Base-by-base conservation (phyloP, 116 monocot species). In the Papilionanthe hybrid region DNA sequence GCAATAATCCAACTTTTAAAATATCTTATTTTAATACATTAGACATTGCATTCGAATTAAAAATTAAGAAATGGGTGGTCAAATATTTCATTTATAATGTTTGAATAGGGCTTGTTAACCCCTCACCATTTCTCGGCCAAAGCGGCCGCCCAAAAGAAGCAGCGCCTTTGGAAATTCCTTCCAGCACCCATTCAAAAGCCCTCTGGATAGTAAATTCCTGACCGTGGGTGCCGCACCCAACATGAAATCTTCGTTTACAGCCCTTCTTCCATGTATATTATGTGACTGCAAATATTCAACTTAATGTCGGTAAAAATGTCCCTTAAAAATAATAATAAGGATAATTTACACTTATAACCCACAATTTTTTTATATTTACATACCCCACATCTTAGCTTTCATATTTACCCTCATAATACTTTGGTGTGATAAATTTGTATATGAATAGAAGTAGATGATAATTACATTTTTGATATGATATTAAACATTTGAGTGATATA, bases 151-250 rank as follows among this genome's bases (percentile, higher is more conserved):
- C 50, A 41, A 91, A 87, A 4, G 81, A 78, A 22, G 90, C 84
- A 10, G 91, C 89, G 8, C 88, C 86, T 0, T 82, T 42, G 0
- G 94, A 89, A 0, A 94, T 80, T 30, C 72, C 90, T 11, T 91
- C 85, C 89, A 94, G 89, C 74, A 94, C 94, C 83, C 82, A 75
- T 60, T 94, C 94, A 65, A 81, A n/a, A 71, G 4, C 94, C 91
- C 68, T 84, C 83, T 5, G 94, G 94, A 42, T 91, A 91, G 82
- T 91, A 94, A 9, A 94, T 94, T 37, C 94, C 94, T 6, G 88
- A 91, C 83, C 88, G 81, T 5, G 85, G 84, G 43, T 94, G 82
- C 6, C 91, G 94, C 18, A 94, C 47, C 94, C 94, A 94, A 20
- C 53, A 57, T 32, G 79, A 69, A 50, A 9, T 41, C n/a, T 9